Conservation (phyloP, 805 yeast species). For the Candida lessepsii region DNA sequence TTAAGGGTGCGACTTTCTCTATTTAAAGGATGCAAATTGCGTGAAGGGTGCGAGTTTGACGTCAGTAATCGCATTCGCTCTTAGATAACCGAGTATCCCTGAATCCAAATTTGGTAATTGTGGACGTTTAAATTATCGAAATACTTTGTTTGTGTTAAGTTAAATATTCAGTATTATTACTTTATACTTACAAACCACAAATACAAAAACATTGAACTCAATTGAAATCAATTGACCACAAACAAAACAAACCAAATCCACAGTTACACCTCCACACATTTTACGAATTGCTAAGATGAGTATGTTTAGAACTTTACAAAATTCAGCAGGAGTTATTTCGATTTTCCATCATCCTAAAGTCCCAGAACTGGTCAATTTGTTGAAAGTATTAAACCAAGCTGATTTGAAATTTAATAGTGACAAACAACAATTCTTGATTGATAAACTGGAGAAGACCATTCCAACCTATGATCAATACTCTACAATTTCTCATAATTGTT, state of each 20-base stretch:
- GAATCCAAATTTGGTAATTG: background rate
- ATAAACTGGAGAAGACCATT: slow-evolving; percentile 37
- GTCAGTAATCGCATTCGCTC: background rate
- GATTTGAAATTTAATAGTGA: slow-evolving; percentile 28
- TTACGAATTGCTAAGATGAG: background rate
- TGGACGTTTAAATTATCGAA: too few species aligned
- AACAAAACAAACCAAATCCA: background rate
- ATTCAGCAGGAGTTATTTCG: slow-evolving; percentile 40
- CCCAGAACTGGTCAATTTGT: slow-evolving; percentile 31
- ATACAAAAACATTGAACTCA: too few species aligned
- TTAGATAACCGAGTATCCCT: slow-evolving; percentile 4
- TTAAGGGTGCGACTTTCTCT: too few species aligned
- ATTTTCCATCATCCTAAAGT: slow-evolving; percentile 40
- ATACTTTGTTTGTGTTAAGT: too few species aligned
- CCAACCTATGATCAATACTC: slow-evolving; percentile 44
- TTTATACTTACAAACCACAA: too few species aligned
- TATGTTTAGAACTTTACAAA: slow-evolving; percentile 42
- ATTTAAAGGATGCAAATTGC: too few species aligned
- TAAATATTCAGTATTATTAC: too few species aligned
- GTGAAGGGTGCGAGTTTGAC: too few species aligned
- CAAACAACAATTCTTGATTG: slow-evolving; percentile 32
- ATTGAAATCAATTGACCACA: too few species aligned
- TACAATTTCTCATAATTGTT: slow-evolving; percentile 26
- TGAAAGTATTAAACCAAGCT: slow-evolving; percentile 31
- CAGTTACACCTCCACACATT: too few species aligned